These are phyloP conservation scores for Cladobotryum mycophilum DNA, from an alignment of 2,329 filamentous ascomycete genomes.

Conservation along the genomic window DNA sequence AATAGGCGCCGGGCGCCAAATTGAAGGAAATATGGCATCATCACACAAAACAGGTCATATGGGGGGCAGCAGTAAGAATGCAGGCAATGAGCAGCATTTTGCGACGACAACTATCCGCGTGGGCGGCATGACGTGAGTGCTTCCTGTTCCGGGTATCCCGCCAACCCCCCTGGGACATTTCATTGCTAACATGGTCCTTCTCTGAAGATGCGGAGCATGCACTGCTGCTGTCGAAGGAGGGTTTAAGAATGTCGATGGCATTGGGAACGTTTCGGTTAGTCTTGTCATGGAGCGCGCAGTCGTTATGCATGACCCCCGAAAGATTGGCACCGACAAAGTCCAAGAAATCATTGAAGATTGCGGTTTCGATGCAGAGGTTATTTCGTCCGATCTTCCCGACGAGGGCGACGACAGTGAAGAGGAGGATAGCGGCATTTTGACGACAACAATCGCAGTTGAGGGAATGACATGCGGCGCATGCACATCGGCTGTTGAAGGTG, in stretches of 20 bases:
- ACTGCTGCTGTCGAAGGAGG: slow-evolving; percentile 92
- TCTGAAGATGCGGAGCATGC: slow-evolving; percentile 78
- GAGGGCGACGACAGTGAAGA: slow-evolving; percentile 31
- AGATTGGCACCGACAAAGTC: slow-evolving; percentile 68
- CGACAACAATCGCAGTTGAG: slow-evolving; percentile 71
- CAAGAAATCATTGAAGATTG: slow-evolving; percentile 84
- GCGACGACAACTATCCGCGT: slow-evolving; percentile 87
- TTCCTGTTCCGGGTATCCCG: background rate
- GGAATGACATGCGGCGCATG: slow-evolving; percentile 92
- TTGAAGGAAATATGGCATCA: slow-evolving; percentile 40
- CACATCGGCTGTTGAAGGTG: slow-evolving; percentile 77
- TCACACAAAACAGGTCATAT: slow-evolving; percentile 42
- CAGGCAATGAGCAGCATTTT: slow-evolving; percentile 49
- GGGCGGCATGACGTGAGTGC: slow-evolving; percentile 72
- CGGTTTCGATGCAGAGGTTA: slow-evolving; percentile 84
- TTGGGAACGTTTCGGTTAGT: slow-evolving; percentile 83
- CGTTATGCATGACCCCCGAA: slow-evolving; percentile 74
- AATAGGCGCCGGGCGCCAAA: background rate
- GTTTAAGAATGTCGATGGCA: slow-evolving; percentile 74
- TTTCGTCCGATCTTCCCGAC: slow-evolving; percentile 69
- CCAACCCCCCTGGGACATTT: background rate
- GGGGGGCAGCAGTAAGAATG: slow-evolving; percentile 26
- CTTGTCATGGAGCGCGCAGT: slow-evolving; percentile 96
- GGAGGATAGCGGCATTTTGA: slow-evolving; percentile 40
- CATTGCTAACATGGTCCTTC: slow-evolving; percentile 29